Evolutionary conservation across 1,284 basidiomycete genomes (phyloP), one percentile per base, ranked within the genome.

Genomic region (Wallemia hederae): DNA sequence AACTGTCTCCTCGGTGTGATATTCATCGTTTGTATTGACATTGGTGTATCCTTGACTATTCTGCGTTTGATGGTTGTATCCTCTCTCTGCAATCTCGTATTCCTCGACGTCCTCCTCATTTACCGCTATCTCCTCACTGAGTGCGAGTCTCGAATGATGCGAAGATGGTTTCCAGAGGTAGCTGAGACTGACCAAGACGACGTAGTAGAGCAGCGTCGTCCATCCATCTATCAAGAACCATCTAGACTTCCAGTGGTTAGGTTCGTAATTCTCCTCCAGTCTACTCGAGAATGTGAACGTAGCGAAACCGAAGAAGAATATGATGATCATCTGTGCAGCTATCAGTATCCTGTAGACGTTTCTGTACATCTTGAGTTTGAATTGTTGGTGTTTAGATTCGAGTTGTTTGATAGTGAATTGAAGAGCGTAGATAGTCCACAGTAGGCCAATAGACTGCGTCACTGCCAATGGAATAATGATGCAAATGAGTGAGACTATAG

Each of bases 171-270:
- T 77, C 92, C 94, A 99, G 27, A 97, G 75, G 73, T 81, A 96
- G 1, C 85, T 81, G 64, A 97, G 88, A 9, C 79, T 74, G 58
- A 75, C 72, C 70, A 98, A 97, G 57, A 83, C 81, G 29, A 76
- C 71, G 59, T 90, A 77, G 69, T 89, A 94, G 31, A 94, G 79
- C 27, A 89, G 74, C 0, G 84, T 80, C 27, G 97, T 77, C 77
- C 88, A 96, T n/a, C 90, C 94, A 67, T 98, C 94, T 55, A 98
- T 77, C 17, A 98, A 74, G 79, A 90, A 88, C 94, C 94, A 99
- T 59, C 91, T 80, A 60, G 80, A 79, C 64, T 78, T 78, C 92
- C 92, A 98, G n/a, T 87, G 85, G 63, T 83, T 82, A 1, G 91
- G 85, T 5, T 86, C 83, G 68, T 92, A 97, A 68, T 92, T 87